Evolutionary conservation across 768 basidiomycete species (phyloP).

Genomic region (Termitomyces eurrhizus): DNA sequence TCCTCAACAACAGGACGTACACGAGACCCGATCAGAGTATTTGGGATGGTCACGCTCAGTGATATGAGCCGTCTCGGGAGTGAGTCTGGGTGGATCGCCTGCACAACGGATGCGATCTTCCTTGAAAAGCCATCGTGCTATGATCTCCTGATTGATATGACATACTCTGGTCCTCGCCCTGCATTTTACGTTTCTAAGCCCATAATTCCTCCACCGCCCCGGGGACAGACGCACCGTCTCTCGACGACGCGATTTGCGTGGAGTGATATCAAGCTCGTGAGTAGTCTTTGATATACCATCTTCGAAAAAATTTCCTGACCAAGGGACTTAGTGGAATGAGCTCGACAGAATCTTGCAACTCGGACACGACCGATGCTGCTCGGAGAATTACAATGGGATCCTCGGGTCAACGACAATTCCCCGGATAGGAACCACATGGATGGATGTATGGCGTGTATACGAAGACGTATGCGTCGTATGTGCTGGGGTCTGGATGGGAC

Average conservation of each 20-base stretch:
- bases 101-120: constrained; percentile 84
- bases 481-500: constrained; percentile 82
- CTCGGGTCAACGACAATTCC: constrained; percentile 21
- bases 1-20: constrained; percentile 20
- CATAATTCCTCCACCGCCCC: constrained; percentile 29
- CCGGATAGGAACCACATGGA: constrained; percentile 50
- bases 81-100: constrained; percentile 81
- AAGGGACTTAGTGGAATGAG: constrained; percentile 64
- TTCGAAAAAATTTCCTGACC: not conserved
- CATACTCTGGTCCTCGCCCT: constrained; percentile 62
- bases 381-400: not conserved
- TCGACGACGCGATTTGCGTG: constrained; percentile 71
- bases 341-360: constrained; percentile 65
- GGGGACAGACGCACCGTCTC: constrained; percentile 49
- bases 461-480: constrained; percentile 84
- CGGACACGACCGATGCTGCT: constrained; percentile 32
- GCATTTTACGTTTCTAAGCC: constrained; percentile 60
- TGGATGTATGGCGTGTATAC: constrained; percentile 77
- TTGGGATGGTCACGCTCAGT: constrained; percentile 77
- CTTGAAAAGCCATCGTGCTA: constrained; percentile 77
- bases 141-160: constrained; percentile 78
- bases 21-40: constrained; percentile 53
- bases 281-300: constrained; percentile 17
- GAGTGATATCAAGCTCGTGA: constrained; percentile 75
- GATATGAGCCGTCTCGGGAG: constrained; percentile 68